Evolutionary conservation across 2,329 filamentous ascomycete genomes (phyloP), one percentile per base, ranked within the genome.

Genomic region (Sarocladiaceae sp.): DNA sequence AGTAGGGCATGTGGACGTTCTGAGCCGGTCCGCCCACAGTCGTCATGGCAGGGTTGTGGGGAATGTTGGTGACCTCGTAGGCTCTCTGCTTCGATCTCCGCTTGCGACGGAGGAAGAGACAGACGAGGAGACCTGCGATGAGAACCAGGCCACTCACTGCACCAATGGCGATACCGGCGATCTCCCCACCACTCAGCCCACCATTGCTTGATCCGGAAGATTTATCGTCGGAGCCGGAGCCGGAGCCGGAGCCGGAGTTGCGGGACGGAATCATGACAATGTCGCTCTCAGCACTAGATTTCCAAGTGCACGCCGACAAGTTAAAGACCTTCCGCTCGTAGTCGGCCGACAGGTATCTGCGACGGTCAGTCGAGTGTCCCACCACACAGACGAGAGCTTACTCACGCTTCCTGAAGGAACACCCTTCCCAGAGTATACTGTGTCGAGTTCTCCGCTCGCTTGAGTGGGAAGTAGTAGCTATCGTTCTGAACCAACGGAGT

Each of bases 401-500:
- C 37, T 13, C 29, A 41, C 37, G 37, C 37, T 16, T 41, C 37
- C 24, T 41, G 37, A 6, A 41, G 15, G 15, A 41, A 41, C 9
- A 41, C 37, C 15, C 37, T 41, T 29, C 37, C 37, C 4, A 41
- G 24, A 3, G 37, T 41, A 18, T 41, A 41, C n/a, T 41, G 37
- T 4, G 37, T 24, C 4, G 9, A 4, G 13, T 41, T 41, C 3
- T 41, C 37, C 12, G 37, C 37, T 18, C 23, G 21, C 15, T 18
- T 41, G 4, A 41, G 24, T 4, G 37, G 37, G n/a, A 41, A 41
- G n/a, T 41, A 41, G n/a, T 41, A 41, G 23, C 37, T 41, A 15
- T 24, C 19, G 15, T 41, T 29, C 15, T 27, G 10, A 10, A 41
- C 37, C 4, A 41, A 15, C 3, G 37, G 37, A 18, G 4, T 29